Evolutionary conservation across 1,284 basidiomycete genomes (phyloP).

Genomic region (Golubevia sp.): DNA sequence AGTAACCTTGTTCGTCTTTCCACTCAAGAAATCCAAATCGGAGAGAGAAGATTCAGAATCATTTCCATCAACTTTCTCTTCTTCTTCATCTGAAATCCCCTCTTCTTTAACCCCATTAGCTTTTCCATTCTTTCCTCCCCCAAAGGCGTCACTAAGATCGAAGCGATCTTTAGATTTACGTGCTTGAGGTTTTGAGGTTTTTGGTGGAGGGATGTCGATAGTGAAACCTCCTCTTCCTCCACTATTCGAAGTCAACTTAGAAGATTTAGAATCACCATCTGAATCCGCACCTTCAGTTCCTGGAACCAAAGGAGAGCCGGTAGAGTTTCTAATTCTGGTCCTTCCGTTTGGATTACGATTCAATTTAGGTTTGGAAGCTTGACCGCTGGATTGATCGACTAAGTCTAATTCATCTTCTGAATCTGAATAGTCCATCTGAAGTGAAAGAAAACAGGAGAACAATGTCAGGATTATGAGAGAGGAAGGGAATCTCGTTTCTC

Average conservation of each 20-base stretch:
- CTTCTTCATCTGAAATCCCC: too few relatives aligned
- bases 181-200: background rate
- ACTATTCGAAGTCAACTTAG: too few relatives aligned
- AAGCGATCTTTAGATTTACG: background rate
- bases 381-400: background rate
- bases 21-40: constrained; percentile 2
- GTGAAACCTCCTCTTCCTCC: background rate
- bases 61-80: background rate
- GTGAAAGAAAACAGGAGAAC: too few relatives aligned
- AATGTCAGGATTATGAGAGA: too few relatives aligned
- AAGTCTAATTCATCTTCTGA: background rate
- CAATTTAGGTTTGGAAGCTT: background rate
- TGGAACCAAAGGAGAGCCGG: background rate
- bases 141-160: background rate
- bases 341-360: background rate
- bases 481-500: too few relatives aligned
- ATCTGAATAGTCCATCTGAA: too few relatives aligned
- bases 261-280: background rate
- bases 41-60: constrained; percentile 3
- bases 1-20: background rate
- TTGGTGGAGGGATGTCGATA: background rate
- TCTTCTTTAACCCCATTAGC: background rate
- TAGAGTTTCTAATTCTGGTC: too few relatives aligned
- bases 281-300: background rate
- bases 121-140: background rate